phyloP scores from a whole-genome alignment of 2,329 filamentous ascomycete species.

The Xylariaceae sp. region DNA sequence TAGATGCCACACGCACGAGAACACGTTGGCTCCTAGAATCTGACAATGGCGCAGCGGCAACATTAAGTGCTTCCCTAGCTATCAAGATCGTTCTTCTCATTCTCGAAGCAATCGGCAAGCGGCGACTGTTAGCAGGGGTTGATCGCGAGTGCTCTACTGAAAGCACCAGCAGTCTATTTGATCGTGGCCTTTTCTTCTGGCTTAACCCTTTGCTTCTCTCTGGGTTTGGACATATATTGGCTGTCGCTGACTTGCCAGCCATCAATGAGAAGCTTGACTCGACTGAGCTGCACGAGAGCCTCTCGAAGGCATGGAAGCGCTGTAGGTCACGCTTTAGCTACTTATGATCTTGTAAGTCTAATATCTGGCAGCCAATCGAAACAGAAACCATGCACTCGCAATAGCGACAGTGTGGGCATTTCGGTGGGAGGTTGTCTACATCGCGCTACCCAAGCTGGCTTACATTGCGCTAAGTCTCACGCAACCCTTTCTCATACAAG shows the following conservation, averaged over 20 bases:
- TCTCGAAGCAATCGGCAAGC: conserved; percentile 7
- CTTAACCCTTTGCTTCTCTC: conserved; percentile 10
- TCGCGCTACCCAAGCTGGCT: conserved; percentile 7
- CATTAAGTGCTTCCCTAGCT: conserved; percentile 3
- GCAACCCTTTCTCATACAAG: conserved; percentile 10
- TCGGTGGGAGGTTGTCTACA: conserved; percentile 4
- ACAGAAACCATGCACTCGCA: conserved; percentile 4
- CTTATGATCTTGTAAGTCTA: not conserved
- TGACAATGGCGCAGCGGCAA: conserved; percentile 3
- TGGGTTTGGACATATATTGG: conserved; percentile 8
- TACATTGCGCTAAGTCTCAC: conserved; percentile 9
- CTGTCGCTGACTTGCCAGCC: conserved; percentile 6
- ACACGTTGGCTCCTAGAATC: conserved; percentile 9
- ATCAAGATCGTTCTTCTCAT: conserved; percentile 6
- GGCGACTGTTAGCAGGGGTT: not conserved
- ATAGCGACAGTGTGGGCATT: conserved; percentile 7
- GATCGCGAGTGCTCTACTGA: conserved; percentile 5
- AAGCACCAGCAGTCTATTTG: conserved; percentile 8
- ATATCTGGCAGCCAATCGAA: conserved; percentile 5
- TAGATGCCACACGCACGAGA: conserved; percentile 7
- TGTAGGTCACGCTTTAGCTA: not conserved
- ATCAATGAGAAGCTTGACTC: conserved; percentile 15
- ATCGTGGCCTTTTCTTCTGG: conserved; percentile 10
- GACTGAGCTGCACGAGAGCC: not conserved
- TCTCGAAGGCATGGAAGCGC: conserved; percentile 5